phyloP scores from a whole-genome alignment of 2,329 filamentous ascomycete species.

The Macrophomina tecta region DNA sequence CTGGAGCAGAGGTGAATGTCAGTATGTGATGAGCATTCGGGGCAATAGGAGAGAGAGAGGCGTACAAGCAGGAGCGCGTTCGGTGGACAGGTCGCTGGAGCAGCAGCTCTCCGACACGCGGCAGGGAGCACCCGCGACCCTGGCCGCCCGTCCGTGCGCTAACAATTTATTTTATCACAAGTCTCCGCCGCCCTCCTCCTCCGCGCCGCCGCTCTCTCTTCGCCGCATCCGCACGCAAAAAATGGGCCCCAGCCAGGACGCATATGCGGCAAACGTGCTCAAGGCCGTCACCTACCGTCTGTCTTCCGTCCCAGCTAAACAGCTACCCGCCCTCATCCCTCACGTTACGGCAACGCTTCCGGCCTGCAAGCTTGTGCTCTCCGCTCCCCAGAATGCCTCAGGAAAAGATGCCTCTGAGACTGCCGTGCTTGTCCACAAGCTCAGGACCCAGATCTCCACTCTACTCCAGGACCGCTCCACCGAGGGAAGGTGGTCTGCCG shows the following conservation, averaged over 20 bases:
- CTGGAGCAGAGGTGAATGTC: constrained; percentile 9
- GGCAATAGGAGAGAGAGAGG: background rate
- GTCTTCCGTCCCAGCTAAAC: constrained; percentile 71
- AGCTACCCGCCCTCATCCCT: constrained; percentile 76
- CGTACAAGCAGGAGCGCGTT: constrained; percentile 22
- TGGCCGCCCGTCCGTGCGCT: constrained; percentile 16
- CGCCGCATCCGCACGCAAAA: background rate
- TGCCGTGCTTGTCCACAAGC: constrained; percentile 76
- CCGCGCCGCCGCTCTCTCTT: background rate
- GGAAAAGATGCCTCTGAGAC: constrained; percentile 69
- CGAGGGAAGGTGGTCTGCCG: constrained; percentile 78
- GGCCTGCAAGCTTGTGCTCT: constrained; percentile 65
- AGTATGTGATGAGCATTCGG: background rate
- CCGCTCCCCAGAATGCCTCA: constrained; percentile 62
- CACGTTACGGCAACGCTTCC: constrained; percentile 65
- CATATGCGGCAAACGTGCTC: constrained; percentile 18
- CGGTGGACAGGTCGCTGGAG: constrained; percentile 15
- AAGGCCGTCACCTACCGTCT: constrained; percentile 68
- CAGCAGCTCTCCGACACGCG: constrained; percentile 16
- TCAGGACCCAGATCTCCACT: constrained; percentile 78
- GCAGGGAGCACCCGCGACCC: constrained; percentile 27
- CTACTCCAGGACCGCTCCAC: constrained; percentile 77
- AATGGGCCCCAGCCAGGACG: constrained; percentile 25
- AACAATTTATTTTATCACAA: constrained; percentile 23
- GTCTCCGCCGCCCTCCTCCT: background rate